A percentile compares a stretch with the other conserved stretches of the same genome.
Evolutionary conservation across 768 basidiomycete genomes (phyloP).

Genomic region (Heimioporus sp.): DNA sequence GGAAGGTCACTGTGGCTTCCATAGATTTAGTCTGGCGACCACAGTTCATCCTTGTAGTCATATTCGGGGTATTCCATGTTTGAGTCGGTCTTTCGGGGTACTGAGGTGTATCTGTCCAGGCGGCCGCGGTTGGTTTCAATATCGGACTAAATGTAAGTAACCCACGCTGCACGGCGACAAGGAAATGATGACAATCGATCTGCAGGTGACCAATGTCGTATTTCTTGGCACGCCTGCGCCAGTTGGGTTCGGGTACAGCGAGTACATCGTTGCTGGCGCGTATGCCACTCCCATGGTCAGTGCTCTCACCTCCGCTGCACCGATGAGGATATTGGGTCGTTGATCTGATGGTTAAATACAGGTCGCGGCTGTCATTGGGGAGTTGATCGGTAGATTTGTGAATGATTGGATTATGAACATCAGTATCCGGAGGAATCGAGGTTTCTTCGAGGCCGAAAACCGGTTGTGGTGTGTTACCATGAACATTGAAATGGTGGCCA

Average conservation of each 20-base stretch:
- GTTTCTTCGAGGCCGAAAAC: constrained; percentile 54
- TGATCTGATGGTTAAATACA: constrained; percentile 9
- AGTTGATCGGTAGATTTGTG: constrained; percentile 47
- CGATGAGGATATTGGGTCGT: neutral
- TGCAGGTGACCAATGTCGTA: constrained; percentile 52
- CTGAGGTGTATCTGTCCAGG: constrained; percentile 22
- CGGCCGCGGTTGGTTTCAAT: constrained; percentile 46
- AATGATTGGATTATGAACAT: constrained; percentile 50
- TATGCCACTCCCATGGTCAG: constrained; percentile 46
- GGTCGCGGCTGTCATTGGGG: constrained; percentile 51
- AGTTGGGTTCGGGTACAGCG: constrained; percentile 45
- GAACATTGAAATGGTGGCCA: too few relatives aligned
- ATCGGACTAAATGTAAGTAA: constrained; percentile 43
- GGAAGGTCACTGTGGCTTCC: constrained; percentile 29
- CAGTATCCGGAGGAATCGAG: constrained; percentile 43
- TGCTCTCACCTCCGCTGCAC: neutral
- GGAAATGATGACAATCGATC: neutral
- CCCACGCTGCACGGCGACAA: neutral
- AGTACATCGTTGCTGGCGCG: constrained; percentile 39
- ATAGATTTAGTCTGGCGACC: constrained; percentile 49
- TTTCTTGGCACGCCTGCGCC: constrained; percentile 49
- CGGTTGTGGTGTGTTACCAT: constrained; percentile 36
- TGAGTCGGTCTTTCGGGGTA: neutral
- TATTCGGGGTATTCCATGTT: constrained; percentile 36
- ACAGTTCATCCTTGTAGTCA: constrained; percentile 38